Base-by-base conservation (phyloP, 768 basidiomycete genomes). In the Mycena maculata region DNA sequence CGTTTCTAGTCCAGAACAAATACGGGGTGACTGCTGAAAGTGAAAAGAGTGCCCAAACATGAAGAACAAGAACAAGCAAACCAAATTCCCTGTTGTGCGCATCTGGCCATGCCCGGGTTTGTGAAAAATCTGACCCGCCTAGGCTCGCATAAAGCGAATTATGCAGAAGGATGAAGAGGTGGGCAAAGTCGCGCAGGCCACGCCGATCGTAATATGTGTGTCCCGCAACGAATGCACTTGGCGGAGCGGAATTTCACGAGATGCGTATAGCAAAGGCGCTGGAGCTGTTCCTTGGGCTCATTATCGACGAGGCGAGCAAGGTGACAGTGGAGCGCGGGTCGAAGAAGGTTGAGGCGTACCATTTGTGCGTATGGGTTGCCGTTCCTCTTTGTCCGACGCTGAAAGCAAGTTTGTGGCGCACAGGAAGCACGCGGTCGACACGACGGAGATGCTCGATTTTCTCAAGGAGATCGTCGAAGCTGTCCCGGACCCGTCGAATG, bases 121-220 rank as follows among this genome's bases (percentile, higher is more conserved):
- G 7, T 39, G 25, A 54, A 31, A 22, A 57, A 20, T 36, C 27
- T 53, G 44, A 59, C 64, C 38, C 52, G 1, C 23, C 22, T 71
- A 97, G 96, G 96, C 97, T 4, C 91, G 97, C 48, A 99, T 99
- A 83, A 99, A 98, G 86, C 94, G 95, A 83, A 98, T 98, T 61
- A 99, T 99, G 94, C 97, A 99, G 83, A 95, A 96, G 77, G 97
- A 99, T 76, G 97, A 99, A 76, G 97, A 99, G 76, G 97, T 99
- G 22, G 97, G 97, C 63, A 99, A 99, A 78, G 95, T 99, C 33
- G 95, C 97, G 3, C 94, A 96, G 76, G 96, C 95, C 28, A 97
- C 96, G 5, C 97, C 97, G 1, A 87, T 98, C 65, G 94, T 98
- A 63, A 98, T 99, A 73, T 99, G 97, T 98, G 74, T 77, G 94